Conservation (phyloP, 805 yeast genomes). For the Candida chauliodis region DNA sequence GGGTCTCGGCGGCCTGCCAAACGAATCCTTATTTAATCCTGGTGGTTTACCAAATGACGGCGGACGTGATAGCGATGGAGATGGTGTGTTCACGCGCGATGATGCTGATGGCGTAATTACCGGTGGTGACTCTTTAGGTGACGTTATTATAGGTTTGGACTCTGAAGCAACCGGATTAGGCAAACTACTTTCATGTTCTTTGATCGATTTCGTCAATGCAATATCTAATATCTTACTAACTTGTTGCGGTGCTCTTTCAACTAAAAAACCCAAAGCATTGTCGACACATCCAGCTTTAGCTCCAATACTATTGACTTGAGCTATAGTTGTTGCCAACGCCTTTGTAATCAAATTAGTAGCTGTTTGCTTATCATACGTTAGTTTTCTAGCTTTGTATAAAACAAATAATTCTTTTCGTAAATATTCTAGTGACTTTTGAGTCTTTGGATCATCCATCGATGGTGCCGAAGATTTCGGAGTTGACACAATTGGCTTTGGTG, state of each 20-base stretch:
- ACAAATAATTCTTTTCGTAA: constrained; percentile 82
- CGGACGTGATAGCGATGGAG: constrained; percentile 17
- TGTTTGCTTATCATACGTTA: constrained; percentile 70
- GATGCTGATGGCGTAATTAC: neutral
- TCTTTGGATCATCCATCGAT: constrained; percentile 8
- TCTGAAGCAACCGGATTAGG: constrained; percentile 2
- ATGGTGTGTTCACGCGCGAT: neutral
- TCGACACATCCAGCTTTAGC: constrained; percentile 79
- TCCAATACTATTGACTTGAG: constrained; percentile 84
- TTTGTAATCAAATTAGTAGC: constrained; percentile 84
- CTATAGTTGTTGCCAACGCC: constrained; percentile 89
- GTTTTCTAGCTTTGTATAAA: constrained; percentile 70
- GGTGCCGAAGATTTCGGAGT: constrained; percentile 13
- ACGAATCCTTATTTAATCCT: constrained; percentile 17
- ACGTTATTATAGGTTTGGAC: neutral
- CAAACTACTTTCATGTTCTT: constrained; percentile 32
- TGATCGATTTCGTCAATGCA: constrained; percentile 76
- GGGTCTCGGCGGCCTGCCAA: constrained; percentile 27
- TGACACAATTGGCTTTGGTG: constrained; percentile 14
- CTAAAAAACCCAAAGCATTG: constrained; percentile 71
- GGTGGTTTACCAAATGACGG: constrained; percentile 27
- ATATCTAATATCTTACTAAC: constrained; percentile 74
- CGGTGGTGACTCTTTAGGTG: neutral
- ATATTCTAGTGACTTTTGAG: constrained; percentile 69
- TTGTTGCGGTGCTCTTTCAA: constrained; percentile 78